Base-by-base conservation (phyloP, 106 monocot species). In the Apostasia shenzhenica region DNA sequence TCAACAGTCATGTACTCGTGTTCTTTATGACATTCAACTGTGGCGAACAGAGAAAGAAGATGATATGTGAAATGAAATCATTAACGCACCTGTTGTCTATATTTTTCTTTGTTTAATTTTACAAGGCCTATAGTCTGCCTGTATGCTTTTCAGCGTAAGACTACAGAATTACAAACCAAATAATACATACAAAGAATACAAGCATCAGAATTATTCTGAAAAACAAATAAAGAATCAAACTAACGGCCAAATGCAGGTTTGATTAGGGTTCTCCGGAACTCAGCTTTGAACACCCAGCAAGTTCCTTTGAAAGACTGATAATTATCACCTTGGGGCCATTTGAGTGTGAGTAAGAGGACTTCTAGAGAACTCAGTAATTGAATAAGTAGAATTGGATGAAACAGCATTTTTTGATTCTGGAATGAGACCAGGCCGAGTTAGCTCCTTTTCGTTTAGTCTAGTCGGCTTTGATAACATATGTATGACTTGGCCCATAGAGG, bases 401-500 rank as follows among this genome's bases (percentile, higher is more conserved):
- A 37, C 68, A 3, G 67, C 75, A 14, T 46, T 75, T 67, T 55
- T 43, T 4, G 41, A 70, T 47, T 47, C 57, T 6, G 47, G n/a
- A 6, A 88, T 58, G 63, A 82, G 72, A 1, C 91, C 85, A 0
- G 91, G 91, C 5, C 73, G 79, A 5, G 80, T 88, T 1, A 91
- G 68, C 61, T 85, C 82, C 26, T 73, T 75, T 68, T 85, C 87
- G 26, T 85, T 78, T 10, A 91, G 70, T 12, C 26, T 40, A 26
- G 80, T 59, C 0, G 73, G 79, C 39, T 80, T 80, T 3, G 84
- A 82, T 55, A 91, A 59, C 91, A 91, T 91, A 12, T 80, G 77
- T 7, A 87, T 48, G 47, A 88, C 87, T 68, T 88, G 81, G 2
- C 68, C 52, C 87, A 91, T 87, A 2, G 84, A 72, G 39, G 91